Base-by-base conservation (phyloP, 192 early-diverging fungal species). In the Mortierella hygrophila region DNA sequence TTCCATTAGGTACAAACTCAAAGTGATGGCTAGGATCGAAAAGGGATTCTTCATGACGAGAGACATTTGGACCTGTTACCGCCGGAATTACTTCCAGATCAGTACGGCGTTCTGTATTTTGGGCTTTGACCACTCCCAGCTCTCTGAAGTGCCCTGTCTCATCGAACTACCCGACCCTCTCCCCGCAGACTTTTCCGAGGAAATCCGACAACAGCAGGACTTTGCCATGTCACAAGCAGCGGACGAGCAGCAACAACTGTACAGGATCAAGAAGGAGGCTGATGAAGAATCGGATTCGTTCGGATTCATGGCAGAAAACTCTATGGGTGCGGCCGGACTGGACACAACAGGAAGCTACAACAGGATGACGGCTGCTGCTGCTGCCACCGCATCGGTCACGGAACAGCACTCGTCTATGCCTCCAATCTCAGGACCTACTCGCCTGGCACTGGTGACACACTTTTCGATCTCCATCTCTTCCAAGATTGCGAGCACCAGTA, bases 61-160 rank as follows among this genome's bases (percentile, higher is more conserved):
- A 49, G 88, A 90, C 52, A 94, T 94, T 69, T 98, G 97, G 86
- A 97, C 97, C 4, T 98, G 97, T 82, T 98, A 98, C 87, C 93
- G 97, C 29, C 92, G 97, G 78, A 98, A 98, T 72, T 98, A 98
- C 87, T 98, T 98, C 75, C 96, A 97, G 88, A 91, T 98, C 47
- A 93, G 91, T 71, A 82, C 88, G 15, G 89, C 92, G 6, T 96
- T 94, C 83, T 88, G 77, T 37, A 89, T 92, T 71, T 69, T 85
- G 8, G 91, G 90, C 18, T 83, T 78, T 29, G 89, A 85, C 32
- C 89, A 89, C 40, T 79, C 86, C n/a, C 65, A 75, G 40, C 79
- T 88, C 52, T 82, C 90, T n/a, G 94, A 92, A 38, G 82, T 93
- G 20, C 93, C 93, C 0, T 96, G 95, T 82, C 72, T 96, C 26